These are phyloP conservation scores for Trichoderma sp. DNA, from an alignment of 2,329 filamentous ascomycete genomes.

Conservation along the genomic window DNA sequence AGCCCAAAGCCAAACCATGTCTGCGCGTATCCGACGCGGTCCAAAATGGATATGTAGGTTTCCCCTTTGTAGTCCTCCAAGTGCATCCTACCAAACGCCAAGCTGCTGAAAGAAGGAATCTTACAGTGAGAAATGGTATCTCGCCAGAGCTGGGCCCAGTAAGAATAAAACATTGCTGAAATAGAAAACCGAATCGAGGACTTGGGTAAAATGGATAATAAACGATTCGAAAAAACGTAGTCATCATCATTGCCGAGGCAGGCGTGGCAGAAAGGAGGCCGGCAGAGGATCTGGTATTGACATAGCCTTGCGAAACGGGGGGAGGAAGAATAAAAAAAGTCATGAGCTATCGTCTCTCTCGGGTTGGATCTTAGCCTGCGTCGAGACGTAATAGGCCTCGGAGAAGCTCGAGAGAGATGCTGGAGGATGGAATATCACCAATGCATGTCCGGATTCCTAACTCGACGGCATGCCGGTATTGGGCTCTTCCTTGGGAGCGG, in stretches of 20 bases:
- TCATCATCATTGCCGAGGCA: slow-evolving; percentile 7
- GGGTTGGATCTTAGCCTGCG: background rate
- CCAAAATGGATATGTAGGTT: background rate
- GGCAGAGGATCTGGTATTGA: background rate
- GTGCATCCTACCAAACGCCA: slow-evolving; percentile 19
- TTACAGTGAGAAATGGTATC: slow-evolving; percentile 11
- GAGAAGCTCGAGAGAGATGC: background rate
- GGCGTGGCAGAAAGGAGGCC: background rate
- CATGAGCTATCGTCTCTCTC: background rate
- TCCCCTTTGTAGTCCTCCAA: slow-evolving; percentile 3
- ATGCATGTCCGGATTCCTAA: slow-evolving; percentile 27
- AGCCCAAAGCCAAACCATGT: slow-evolving; percentile 5
- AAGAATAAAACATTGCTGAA: background rate
- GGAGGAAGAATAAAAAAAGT: background rate
- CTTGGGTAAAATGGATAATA: background rate
- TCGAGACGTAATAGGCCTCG: background rate
- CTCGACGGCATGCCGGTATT: slow-evolving; percentile 27
- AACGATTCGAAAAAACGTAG: background rate
- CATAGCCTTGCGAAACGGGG: background rate
- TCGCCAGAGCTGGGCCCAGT: slow-evolving; percentile 12
- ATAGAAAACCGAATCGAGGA: background rate
- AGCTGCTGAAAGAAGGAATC: slow-evolving; percentile 12
- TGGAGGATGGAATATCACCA: slow-evolving; percentile 21
- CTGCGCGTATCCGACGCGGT: background rate
- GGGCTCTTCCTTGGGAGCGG: slow-evolving; percentile 39